These are phyloP conservation scores for Eremothecium sinecaudum DNA, from an alignment of 1,139 yeast genomes.

Conservation along the genomic window DNA sequence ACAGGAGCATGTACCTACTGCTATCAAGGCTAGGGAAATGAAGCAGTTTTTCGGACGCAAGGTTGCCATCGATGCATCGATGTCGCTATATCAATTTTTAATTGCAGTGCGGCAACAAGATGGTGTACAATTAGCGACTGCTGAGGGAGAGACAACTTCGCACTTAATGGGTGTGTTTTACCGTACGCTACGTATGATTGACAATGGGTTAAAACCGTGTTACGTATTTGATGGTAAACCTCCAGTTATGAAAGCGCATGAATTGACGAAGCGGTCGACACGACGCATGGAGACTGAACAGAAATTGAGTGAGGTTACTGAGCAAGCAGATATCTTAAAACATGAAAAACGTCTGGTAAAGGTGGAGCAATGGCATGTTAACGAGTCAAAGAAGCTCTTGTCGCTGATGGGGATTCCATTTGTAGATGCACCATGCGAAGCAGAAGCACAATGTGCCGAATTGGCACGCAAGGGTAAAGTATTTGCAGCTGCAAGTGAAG, in stretches of 20 bases:
- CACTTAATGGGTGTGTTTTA: constrained; percentile 95
- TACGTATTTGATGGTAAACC: constrained; percentile 97
- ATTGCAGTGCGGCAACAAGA: constrained; percentile 95
- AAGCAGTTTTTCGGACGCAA: constrained; percentile 85
- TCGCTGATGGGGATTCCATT: constrained; percentile 91
- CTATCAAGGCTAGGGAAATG: constrained; percentile 70
- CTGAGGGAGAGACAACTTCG: constrained; percentile 87
- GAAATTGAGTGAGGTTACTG: constrained; percentile 36
- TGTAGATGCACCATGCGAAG: constrained; percentile 93
- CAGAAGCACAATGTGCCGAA: constrained; percentile 97
- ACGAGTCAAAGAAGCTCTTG: constrained; percentile 76
- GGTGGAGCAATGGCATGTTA: constrained; percentile 84
- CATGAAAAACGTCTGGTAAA: constrained; percentile 83
- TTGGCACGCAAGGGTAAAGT: constrained; percentile 82
- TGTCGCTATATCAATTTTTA: constrained; percentile 89
- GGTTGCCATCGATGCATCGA: constrained; percentile 78
- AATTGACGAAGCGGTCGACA: constrained; percentile 73
- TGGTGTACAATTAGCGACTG: constrained; percentile 87
- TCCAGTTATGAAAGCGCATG: constrained; percentile 77
- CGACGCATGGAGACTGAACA: constrained; percentile 78
- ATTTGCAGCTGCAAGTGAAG: constrained; percentile 96
- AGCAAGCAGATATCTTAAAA: constrained; percentile 65
- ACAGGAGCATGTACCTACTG: constrained; percentile 80
- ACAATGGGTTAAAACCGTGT: constrained; percentile 87
- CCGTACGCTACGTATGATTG: constrained; percentile 80